Evolutionary conservation across 2,329 filamentous ascomycete species (phyloP).

Genomic region (Talaromyces albobiverticillius): DNA sequence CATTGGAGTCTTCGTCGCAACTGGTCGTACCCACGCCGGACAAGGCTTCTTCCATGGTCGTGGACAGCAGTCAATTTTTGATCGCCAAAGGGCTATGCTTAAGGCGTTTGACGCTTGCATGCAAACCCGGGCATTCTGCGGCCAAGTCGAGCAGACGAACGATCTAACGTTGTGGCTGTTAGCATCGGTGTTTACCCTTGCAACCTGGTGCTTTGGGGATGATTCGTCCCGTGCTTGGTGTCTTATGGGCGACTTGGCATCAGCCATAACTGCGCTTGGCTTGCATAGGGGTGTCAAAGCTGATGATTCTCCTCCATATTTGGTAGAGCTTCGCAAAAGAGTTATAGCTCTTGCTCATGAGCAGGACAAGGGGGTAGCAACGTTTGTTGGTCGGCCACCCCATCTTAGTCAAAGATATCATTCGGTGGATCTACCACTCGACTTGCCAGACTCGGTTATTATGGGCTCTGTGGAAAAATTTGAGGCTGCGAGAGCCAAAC

Average conservation of each 20-base stretch:
- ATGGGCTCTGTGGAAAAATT: background rate
- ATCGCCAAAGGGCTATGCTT: background rate
- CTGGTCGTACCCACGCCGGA: no score
- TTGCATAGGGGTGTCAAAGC: background rate
- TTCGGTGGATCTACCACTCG: background rate
- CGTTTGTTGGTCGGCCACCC: constrained; percentile 2
- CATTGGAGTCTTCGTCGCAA: background rate
- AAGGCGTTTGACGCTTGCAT: background rate
- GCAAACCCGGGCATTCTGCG: background rate
- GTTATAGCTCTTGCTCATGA: constrained; percentile 1
- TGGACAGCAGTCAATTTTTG: background rate
- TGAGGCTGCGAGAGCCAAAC: constrained; percentile 1
- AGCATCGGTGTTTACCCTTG: background rate
- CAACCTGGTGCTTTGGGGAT: background rate
- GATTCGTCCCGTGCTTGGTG: background rate
- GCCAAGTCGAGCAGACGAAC: background rate
- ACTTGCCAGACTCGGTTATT: constrained; percentile 4
- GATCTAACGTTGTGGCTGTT: background rate
- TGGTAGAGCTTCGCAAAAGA: constrained; percentile 2
- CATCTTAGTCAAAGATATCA: constrained; percentile 1
- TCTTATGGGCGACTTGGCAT: background rate
- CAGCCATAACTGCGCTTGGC: background rate
- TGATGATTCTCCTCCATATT: background rate
- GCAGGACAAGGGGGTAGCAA: background rate
- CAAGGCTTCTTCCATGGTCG: background rate